Conservation (phyloP, 139 green algal species). For the Medakamo hakoo region DNA sequence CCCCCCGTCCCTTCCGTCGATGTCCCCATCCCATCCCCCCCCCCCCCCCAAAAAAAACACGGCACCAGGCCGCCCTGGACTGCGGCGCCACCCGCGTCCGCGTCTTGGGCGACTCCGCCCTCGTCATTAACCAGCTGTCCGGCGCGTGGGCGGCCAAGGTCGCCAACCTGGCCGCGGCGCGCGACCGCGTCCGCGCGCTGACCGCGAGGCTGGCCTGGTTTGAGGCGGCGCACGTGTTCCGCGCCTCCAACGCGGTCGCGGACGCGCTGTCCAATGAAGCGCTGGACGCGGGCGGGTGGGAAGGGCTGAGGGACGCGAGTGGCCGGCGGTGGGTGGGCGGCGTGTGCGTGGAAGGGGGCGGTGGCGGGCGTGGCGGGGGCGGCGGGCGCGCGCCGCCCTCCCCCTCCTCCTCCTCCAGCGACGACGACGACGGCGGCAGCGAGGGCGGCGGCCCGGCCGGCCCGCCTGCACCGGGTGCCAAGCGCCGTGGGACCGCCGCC, state of each 20-base stretch:
- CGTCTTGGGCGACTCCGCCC: slow-evolving; percentile 24
- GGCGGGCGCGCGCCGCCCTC: no score
- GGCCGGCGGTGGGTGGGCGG: no score
- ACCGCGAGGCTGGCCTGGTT: slow-evolving; percentile 11
- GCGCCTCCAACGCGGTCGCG: slow-evolving; percentile 19
- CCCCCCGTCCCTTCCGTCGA: no score
- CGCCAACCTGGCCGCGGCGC: slow-evolving; percentile 9
- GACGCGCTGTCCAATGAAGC: slow-evolving; percentile 32
- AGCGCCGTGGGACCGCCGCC: no score
- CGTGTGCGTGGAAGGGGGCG: no score
- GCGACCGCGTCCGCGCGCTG: slow-evolving; percentile 4
- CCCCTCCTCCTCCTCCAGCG: background rate
- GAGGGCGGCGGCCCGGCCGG: no score
- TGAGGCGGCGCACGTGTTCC: slow-evolving; percentile 16
- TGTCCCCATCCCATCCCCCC: no score
- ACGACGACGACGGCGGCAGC: no score
- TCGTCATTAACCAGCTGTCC: slow-evolving; percentile 29
- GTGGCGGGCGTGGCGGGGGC: no score
- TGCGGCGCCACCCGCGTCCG: slow-evolving; percentile 12
- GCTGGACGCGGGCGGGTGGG: slow-evolving; percentile 8
- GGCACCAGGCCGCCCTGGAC: slow-evolving; percentile 11
- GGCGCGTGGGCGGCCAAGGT: slow-evolving; percentile 20
- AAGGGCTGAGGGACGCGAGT: background rate
- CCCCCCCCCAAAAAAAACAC: background rate
- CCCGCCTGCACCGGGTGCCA: no score